Conservation (phyloP, 1,284 basidiomycete genomes). For the Cutaneotrichosporon mucoides region DNA sequence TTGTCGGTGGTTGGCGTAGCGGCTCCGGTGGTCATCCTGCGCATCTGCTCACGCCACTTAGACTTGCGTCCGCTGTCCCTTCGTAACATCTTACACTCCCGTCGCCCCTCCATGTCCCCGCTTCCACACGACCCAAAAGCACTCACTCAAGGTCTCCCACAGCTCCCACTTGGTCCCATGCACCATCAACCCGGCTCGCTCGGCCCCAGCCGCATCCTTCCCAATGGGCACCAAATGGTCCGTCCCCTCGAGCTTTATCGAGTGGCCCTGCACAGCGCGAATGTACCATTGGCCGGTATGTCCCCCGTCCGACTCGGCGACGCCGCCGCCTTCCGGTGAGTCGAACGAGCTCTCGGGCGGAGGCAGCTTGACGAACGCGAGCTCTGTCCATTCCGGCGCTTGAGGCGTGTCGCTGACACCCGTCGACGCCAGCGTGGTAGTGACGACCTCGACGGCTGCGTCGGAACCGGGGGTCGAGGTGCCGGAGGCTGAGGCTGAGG, state of each 20-base stretch:
- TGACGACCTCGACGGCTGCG: constrained; percentile 7
- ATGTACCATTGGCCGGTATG: constrained; percentile 63
- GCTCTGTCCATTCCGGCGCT: constrained; percentile 22
- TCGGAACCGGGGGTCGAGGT: constrained; percentile 4
- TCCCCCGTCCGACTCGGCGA: background rate
- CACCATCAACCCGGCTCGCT: constrained; percentile 36
- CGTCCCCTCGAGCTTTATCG: constrained; percentile 66
- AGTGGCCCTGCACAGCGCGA: constrained; percentile 91
- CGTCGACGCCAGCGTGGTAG: background rate
- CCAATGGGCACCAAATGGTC: constrained; percentile 46
- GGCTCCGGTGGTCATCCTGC: too few relatives aligned
- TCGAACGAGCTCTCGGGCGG: constrained; percentile 4
- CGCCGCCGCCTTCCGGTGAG: background rate
- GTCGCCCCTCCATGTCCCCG: too few relatives aligned
- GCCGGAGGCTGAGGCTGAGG: background rate
- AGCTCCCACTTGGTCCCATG: constrained; percentile 47
- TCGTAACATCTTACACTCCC: too few relatives aligned
- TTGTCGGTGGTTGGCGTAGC: background rate
- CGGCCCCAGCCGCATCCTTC: constrained; percentile 32
- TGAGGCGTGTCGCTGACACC: background rate
- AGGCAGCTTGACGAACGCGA: constrained; percentile 28
- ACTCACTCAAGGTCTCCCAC: constrained; percentile 46
- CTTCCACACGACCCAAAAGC: too few relatives aligned
- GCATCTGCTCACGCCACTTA: background rate
- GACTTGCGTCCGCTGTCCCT: background rate